These are phyloP conservation scores for Acorus gramineus DNA, from an alignment of 106 monocot species.

Conservation along the genomic window DNA sequence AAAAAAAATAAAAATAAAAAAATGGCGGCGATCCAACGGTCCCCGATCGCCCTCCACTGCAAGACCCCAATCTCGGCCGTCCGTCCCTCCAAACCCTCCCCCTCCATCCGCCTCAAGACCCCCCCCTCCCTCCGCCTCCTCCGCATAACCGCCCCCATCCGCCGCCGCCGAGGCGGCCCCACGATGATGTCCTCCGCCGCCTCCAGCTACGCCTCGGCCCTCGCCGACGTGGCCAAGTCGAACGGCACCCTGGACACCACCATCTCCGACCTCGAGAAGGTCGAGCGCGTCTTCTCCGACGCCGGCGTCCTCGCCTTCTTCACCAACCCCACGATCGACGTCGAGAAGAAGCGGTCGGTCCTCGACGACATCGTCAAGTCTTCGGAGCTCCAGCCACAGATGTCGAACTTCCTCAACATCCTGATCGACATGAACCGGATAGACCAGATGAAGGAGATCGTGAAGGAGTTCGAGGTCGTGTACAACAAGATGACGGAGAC, in stretches of 20 bases:
- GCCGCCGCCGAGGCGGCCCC: constrained; percentile 27
- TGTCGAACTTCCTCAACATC: constrained; percentile 65
- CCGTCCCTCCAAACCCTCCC: constrained; percentile 15
- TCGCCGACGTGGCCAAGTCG: constrained; percentile 45
- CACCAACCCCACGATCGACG: constrained; percentile 45
- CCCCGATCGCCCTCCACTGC: no score
- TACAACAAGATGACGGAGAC: constrained; percentile 71
- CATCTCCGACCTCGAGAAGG: constrained; percentile 58
- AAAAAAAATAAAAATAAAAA: no score
- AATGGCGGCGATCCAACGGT: no score
- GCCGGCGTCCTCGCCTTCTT: constrained; percentile 35
- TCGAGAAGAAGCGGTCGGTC: constrained; percentile 45
- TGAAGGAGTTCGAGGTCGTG: constrained; percentile 51
- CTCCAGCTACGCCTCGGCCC: constrained; percentile 63
- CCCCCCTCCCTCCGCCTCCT: constrained; percentile 4
- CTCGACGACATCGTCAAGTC: constrained; percentile 39
- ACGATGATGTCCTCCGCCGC: constrained; percentile 45
- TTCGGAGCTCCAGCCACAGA: constrained; percentile 42
- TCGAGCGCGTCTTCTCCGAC: constrained; percentile 42
- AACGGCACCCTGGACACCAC: constrained; percentile 55
- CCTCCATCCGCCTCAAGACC: constrained; percentile 6
- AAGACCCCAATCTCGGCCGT: neutral
- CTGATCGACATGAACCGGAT: constrained; percentile 53
- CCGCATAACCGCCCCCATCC: neutral
- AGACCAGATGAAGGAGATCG: constrained; percentile 49